phyloP scores from a whole-genome alignment of 2,329 filamentous ascomycete species.

The Scolecobasidium constrictum region DNA sequence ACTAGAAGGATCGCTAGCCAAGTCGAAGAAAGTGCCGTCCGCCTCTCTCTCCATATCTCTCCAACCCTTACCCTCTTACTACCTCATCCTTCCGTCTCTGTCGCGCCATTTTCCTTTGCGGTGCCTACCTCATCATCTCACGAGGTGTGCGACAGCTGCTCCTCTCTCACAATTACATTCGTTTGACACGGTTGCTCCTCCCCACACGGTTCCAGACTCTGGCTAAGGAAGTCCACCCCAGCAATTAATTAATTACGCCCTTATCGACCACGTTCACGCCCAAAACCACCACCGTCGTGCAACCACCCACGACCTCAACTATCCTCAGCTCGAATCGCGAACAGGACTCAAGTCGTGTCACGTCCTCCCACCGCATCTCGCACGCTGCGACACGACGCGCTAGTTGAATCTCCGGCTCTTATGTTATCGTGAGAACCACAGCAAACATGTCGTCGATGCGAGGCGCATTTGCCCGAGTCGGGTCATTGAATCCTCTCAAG shows the following conservation, averaged over 20 bases:
- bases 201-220: neutral
- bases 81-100: neutral
- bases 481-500: slow-evolving; percentile 32
- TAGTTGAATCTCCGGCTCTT: no score
- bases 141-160: neutral
- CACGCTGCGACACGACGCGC: no score
- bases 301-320: no score
- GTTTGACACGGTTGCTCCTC: neutral
- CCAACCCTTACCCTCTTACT: neutral
- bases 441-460: slow-evolving; percentile 9
- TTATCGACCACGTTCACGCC: no score
- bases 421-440: neutral
- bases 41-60: neutral
- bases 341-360: no score
- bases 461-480: slow-evolving; percentile 15
- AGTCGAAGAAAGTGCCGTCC: neutral
- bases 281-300: no score
- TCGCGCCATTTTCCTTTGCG: neutral
- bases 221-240: neutral
- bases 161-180: no score
- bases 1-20: neutral
- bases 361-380: no score
- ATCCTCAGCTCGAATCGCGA: no score
- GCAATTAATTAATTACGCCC: neutral
- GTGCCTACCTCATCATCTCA: no score